These are phyloP conservation scores for Calycina marina DNA, from an alignment of 2,329 filamentous ascomycete genomes.

Conservation along the genomic window DNA sequence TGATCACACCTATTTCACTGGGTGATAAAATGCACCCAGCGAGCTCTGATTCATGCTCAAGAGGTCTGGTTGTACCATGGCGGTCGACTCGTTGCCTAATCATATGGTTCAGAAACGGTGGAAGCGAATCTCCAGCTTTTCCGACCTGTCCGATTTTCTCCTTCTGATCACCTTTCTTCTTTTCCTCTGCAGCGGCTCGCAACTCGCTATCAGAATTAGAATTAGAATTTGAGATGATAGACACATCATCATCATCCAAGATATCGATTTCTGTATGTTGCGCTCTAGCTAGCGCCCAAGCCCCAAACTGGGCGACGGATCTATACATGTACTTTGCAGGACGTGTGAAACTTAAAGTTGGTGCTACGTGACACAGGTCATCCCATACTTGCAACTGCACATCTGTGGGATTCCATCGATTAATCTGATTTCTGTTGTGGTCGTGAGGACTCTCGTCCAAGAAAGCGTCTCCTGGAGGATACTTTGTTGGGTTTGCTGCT, in stretches of 20 bases:
- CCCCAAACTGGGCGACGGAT: constrained; percentile 81
- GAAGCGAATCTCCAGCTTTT: constrained; percentile 74
- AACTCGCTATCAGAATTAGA: too few species aligned
- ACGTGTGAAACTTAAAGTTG: constrained; percentile 88
- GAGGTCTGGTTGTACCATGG: constrained; percentile 56
- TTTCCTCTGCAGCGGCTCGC: not conserved
- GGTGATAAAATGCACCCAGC: constrained; percentile 47
- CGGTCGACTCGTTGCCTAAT: constrained; percentile 76
- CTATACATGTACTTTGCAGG: constrained; percentile 95
- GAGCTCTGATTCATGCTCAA: constrained; percentile 51
- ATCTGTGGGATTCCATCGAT: constrained; percentile 66
- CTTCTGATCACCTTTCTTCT: constrained; percentile 12
- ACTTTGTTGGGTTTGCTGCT: constrained; percentile 67
- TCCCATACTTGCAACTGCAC: constrained; percentile 96
- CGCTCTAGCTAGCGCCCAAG: constrained; percentile 75
- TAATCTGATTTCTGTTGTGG: constrained; percentile 34
- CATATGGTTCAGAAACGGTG: constrained; percentile 72
- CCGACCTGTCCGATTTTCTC: constrained; percentile 38
- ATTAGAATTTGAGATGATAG: constrained; percentile 51
- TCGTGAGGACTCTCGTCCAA: constrained; percentile 48
- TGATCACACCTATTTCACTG: constrained; percentile 62
- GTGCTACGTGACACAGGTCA: constrained; percentile 80
- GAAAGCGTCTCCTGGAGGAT: constrained; percentile 50
- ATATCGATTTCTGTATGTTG: constrained; percentile 73
- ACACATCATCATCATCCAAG: constrained; percentile 62